phyloP scores from a whole-genome alignment of 805 yeast species.

The Alloascoidea hylecoeti region DNA sequence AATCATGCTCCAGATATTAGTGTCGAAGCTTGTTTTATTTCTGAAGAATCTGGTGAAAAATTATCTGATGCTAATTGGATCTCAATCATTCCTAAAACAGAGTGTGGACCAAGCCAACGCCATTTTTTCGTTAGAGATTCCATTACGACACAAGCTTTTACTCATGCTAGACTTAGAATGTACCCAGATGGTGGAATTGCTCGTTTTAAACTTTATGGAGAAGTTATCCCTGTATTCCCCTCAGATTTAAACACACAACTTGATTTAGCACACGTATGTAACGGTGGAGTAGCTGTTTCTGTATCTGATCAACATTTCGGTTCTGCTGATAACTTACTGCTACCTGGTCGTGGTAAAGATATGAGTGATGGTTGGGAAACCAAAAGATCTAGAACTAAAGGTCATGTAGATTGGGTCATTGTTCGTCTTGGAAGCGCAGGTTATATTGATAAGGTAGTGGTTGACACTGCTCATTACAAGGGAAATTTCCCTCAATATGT shows the following conservation, averaged over 20 bases:
- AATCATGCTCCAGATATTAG: slow-evolving; percentile 88
- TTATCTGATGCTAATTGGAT: slow-evolving; percentile 45
- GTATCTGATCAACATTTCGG: slow-evolving; percentile 92
- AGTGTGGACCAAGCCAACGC: slow-evolving; percentile 82
- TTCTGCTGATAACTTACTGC: slow-evolving; percentile 71
- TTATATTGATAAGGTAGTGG: slow-evolving; percentile 37
- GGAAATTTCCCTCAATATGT: slow-evolving; percentile 89
- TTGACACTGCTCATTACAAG: slow-evolving; percentile 89
- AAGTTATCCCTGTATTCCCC: slow-evolving; percentile 60
- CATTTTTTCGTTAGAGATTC: slow-evolving; percentile 60
- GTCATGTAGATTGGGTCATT: slow-evolving; percentile 88
- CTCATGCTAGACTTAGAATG: slow-evolving; percentile 78
- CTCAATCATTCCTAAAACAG: slow-evolving; percentile 46
- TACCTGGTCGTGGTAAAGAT: slow-evolving; percentile 92
- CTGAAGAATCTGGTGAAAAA: slow-evolving; percentile 14
- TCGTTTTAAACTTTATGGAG: slow-evolving; percentile 80
- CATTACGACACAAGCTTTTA: slow-evolving; percentile 48
- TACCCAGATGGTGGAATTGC: slow-evolving; percentile 99
- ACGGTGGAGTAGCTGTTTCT: slow-evolving; percentile 81
- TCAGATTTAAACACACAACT: slow-evolving; percentile 27
- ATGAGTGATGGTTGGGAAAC: slow-evolving; percentile 99
- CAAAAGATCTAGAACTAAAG: slow-evolving; percentile 66
- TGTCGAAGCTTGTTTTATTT: slow-evolving; percentile 42
- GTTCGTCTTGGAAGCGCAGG: slow-evolving; percentile 64
- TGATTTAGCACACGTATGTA: slow-evolving; percentile 70